Evolutionary conservation across 2,329 filamentous ascomycete genomes (phyloP), one percentile per base, ranked within the genome.

Genomic region (Bipolaris bicolor): DNA sequence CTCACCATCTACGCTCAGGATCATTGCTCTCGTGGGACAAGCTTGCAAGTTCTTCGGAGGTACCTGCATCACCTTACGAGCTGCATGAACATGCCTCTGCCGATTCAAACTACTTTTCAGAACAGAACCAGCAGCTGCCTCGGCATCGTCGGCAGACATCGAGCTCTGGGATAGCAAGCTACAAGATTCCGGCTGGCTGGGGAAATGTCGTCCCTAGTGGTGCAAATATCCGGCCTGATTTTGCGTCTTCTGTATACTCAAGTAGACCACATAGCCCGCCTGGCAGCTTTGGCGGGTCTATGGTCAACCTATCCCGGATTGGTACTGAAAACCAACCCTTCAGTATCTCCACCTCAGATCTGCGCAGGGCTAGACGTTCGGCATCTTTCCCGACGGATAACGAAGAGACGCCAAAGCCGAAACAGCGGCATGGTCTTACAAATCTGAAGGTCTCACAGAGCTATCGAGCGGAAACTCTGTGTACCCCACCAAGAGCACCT

Each of bases 1-100:
- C 77, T 2, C 75, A 79, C 49, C 78, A 80, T 63, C 65, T 81
- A 13, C 77, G 79, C 6, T 79, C 77, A 6, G 73, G 73, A 15
- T 80, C 78, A 7, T 58, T 76, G 3, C 65, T 75, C 11, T 72
- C 76, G 3, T 79, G 77, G 69, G 68, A 74, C 18, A 65, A 68
- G 49, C 60, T 71, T 37, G 61, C 62, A 16, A 64, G 69, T 45
- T 52, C 61, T 11, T 57, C 67, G 24, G 66, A 69, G 6, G 22
- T 67, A 7, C 62, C 68, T 2, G 56, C 49, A 22, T 49, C 62
- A 11, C 62, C 57, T 46, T 57, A 18, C 36, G 52, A 39, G 3
- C 55, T 66, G 36, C 60, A 56, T 24, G 58, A 68, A 11, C 66
- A 65, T 16, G 57, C 55, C 24, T 26, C 58, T 3, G 70, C 72